phyloP scores from a whole-genome alignment of 345 rosid genomes.

The Leavenworthia alabamica region DNA sequence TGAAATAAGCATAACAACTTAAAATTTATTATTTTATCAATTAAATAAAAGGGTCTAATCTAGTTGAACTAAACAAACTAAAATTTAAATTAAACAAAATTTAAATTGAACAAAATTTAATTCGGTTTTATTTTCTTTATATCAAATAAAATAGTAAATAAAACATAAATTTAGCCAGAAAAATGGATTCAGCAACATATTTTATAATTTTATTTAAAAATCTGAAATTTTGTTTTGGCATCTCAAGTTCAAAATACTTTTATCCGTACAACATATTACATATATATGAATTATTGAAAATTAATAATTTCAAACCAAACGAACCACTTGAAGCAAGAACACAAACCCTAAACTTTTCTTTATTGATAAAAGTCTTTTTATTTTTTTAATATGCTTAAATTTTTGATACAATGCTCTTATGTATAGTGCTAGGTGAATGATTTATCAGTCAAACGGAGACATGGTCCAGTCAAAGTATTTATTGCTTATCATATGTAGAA shows the following conservation, averaged over 20 bases:
- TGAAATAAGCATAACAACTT: not conserved
- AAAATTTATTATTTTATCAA: not conserved
- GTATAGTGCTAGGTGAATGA: no score
- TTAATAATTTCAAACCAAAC: not conserved
- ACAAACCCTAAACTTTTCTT: not conserved
- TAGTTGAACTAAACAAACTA: not conserved
- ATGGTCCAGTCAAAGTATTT: no score
- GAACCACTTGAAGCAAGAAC: slow-evolving; percentile 11
- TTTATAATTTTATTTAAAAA: no score
- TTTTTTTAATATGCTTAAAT: no score
- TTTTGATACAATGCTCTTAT: no score
- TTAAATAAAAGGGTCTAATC: not conserved
- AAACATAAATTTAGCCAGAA: not conserved
- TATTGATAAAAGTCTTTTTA: no score
- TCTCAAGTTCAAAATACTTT: not conserved
- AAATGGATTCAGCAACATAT: no score
- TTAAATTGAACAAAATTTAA: not conserved
- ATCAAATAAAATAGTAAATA: not conserved
- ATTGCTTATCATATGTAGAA: no score
- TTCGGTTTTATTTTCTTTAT: not conserved
- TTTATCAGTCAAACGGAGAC: no score
- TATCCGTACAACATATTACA: not conserved
- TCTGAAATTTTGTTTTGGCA: not conserved
- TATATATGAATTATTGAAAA: not conserved
- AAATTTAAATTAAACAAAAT: no score